Evolutionary conservation across 148 eudicot species (phyloP).

Genomic region (Pouteria glomerata): DNA sequence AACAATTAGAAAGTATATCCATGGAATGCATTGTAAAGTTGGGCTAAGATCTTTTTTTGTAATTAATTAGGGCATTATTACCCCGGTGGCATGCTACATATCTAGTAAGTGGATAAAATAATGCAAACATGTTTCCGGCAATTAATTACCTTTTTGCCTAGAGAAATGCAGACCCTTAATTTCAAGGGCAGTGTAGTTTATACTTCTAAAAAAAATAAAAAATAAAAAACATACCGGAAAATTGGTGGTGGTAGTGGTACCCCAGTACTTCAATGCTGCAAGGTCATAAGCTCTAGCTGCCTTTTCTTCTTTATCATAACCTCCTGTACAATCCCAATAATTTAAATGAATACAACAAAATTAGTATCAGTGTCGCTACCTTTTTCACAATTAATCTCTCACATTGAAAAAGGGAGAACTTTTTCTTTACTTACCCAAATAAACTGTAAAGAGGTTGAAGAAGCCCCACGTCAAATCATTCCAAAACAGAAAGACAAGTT

Average conservation of each 20-base stretch:
- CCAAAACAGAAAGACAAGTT: constrained; percentile 1
- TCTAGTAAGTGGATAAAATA: neutral
- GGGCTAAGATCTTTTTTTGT: too few relatives aligned
- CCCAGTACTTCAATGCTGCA: constrained; percentile 98
- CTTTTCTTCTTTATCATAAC: constrained; percentile 98
- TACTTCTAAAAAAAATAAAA: neutral
- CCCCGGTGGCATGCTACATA: too few relatives aligned
- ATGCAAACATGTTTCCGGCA: too few relatives aligned
- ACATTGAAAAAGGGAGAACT: too few relatives aligned
- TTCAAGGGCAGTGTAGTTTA: neutral
- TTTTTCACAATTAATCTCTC: too few relatives aligned
- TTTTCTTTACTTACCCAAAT: constrained; percentile 94
- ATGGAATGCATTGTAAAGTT: neutral
- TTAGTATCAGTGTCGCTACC: too few relatives aligned
- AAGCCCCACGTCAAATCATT: constrained; percentile 10
- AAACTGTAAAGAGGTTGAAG: constrained; percentile 55
- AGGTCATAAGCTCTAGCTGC: constrained; percentile 97
- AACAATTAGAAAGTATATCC: neutral
- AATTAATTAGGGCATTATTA: too few relatives aligned
- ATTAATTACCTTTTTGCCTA: too few relatives aligned
- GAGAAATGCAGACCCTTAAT: neutral
- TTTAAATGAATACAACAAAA: neutral
- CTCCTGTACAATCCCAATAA: constrained; percentile 38
- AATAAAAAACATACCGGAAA: constrained; percentile 62
- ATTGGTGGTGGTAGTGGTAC: constrained; percentile 87